Percentiles rank a stretch among this genome's conserved stretches.
Evolutionary conservation across 371 early-diverging fungal species (phyloP).

Genomic region (Lichtheimia hyalospora): DNA sequence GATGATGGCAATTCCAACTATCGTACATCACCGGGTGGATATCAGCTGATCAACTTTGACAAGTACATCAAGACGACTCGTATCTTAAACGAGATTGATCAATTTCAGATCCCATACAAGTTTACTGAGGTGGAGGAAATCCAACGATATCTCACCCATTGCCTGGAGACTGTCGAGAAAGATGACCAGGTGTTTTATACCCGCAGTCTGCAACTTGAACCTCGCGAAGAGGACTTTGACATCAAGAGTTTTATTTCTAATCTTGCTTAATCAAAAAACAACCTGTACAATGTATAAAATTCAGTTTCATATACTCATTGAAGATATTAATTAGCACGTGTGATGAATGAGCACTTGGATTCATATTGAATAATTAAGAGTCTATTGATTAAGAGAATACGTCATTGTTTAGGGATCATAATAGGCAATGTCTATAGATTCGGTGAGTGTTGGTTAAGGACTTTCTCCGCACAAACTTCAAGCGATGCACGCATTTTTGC

Average conservation of each 20-base stretch:
- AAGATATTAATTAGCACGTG: no score
- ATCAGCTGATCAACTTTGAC: conserved; percentile 75
- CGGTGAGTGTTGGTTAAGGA: no score
- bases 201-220: conserved; percentile 39
- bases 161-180: conserved; percentile 34
- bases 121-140: conserved; percentile 57
- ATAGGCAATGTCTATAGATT: no score
- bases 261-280: conserved; percentile 2
- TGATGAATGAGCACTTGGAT: no score
- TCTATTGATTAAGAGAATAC: no score
- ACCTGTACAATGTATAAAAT: no score
- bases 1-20: conserved; percentile 49
- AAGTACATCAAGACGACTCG: conserved; percentile 68
- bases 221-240: conserved; percentile 39
- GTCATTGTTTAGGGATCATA: no score
- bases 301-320: no score
- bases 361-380: no score
- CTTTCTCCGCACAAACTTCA: no score
- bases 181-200: conserved; percentile 42
- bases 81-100: conserved; percentile 72
- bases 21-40: conserved; percentile 32
- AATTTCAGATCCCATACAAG: conserved; percentile 76
- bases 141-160: conserved; percentile 30
- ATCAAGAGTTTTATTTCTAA: conserved; percentile 17
- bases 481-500: no score